Base-by-base conservation (phyloP, 1,284 basidiomycete species). In the Sporisorium reilianum region DNA sequence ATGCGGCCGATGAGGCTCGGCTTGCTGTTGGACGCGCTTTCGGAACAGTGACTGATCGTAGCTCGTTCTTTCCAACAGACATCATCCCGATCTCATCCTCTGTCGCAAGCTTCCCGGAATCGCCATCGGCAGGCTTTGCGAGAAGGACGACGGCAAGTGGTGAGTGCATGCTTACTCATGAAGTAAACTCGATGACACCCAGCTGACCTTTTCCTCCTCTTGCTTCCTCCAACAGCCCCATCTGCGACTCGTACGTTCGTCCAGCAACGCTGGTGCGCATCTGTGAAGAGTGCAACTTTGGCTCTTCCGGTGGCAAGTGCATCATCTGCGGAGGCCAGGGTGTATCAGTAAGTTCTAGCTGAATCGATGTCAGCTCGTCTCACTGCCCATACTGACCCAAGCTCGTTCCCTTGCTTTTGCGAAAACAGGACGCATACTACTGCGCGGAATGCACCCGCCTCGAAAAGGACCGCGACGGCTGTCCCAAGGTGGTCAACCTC, bases 71-170 rank as follows among this genome's bases (percentile, higher is more conserved):
- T 18, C 22, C 5, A 44, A 8, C 53, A 55, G 53, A 57, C 83
- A 85, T 62, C 80, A 85, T 74, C 30, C 77, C 92, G 95, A 97
- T 90, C 86, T 97, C 42, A 94, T 97, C 76, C 96, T 97, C 91
- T 98, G 95, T 86, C 90, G 95, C 84, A 91, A 95, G 69, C 94
- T 97, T 85, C 92, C 95, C 74, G 95, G 95, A 74, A 96, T 97
- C 65, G 80, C 96, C 49, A 95, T 98, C 77, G 97, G 97, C 28
- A 91, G 97, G 80, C 89, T 97, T 55, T 99, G 97, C 86, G 97
- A 99, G 86, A 98, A 98, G 86, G 97, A 95, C 83, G 97, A 99
- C 85, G 97, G 97, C 55, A 98, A 98, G 90, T 99, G 96, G 95
- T 95, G 78, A 76, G 90, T 85, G 2, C 34, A 26, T 9, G 12